These are phyloP conservation scores for Boletus rufocinnamomeus DNA, from an alignment of 768 basidiomycete genomes.

Conservation along the genomic window DNA sequence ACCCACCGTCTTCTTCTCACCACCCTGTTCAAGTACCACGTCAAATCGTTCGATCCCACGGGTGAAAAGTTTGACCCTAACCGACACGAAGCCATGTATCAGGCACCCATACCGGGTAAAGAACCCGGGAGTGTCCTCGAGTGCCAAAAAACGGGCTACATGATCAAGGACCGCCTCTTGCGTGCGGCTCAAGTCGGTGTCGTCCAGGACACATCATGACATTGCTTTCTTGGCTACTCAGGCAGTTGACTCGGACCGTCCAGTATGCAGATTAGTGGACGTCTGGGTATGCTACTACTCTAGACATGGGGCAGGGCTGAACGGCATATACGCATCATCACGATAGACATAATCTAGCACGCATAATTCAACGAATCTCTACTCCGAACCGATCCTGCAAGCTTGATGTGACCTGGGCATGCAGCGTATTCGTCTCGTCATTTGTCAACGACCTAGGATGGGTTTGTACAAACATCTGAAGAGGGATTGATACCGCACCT, in stretches of 20 bases:
- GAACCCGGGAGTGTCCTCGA: constrained; percentile 89
- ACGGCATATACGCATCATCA: constrained; percentile 28
- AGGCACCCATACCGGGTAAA: constrained; percentile 87
- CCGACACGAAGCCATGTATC: constrained; percentile 91
- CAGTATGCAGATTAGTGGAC: constrained; percentile 10
- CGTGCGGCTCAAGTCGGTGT: constrained; percentile 97
- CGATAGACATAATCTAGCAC: constrained; percentile 41
- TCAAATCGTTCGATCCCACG: constrained; percentile 88
- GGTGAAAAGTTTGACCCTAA: constrained; percentile 97
- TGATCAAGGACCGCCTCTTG: constrained; percentile 90
- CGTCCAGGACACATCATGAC: constrained; percentile 63
- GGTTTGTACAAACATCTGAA: constrained; percentile 5
- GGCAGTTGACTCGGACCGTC: not conserved
- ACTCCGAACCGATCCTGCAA: constrained; percentile 69
- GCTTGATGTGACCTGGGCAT: constrained; percentile 57
- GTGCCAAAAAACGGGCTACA: constrained; percentile 89
- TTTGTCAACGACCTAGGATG: constrained; percentile 75
- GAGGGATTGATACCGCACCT: constrained; percentile 46
- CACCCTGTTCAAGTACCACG: constrained; percentile 88
- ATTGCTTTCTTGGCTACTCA: not conserved
- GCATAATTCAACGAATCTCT: constrained; percentile 77
- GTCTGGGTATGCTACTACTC: constrained; percentile 19
- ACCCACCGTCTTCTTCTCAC: constrained; percentile 89
- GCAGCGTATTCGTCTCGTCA: constrained; percentile 84
- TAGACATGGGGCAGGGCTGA: constrained; percentile 34